Percentiles rank a stretch among this genome's conserved stretches.
These are phyloP conservation scores for Globisporangium abappressorium DNA, from an alignment of 352 stramenopile species.

Conservation along the genomic window DNA sequence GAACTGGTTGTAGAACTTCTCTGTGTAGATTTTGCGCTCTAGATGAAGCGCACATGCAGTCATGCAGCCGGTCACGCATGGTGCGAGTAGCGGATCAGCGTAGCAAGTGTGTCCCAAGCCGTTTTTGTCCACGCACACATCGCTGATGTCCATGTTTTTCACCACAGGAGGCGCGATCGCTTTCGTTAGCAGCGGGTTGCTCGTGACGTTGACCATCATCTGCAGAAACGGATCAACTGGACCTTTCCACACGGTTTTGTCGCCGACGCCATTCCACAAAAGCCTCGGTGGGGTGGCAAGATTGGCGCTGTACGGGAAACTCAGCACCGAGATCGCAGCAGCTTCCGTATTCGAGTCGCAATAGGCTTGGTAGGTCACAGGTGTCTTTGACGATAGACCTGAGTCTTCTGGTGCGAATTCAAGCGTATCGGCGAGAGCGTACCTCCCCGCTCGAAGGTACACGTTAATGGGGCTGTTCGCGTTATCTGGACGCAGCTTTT, in stretches of 20 bases:
- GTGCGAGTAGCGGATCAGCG: slow-evolving; percentile 29
- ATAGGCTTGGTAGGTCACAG: slow-evolving; percentile 70
- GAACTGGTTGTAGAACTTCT: slow-evolving; percentile 46
- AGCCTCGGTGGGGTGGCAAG: slow-evolving; percentile 34
- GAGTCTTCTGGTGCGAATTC: slow-evolving; percentile 50
- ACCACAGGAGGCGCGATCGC: slow-evolving; percentile 15
- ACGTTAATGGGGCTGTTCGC: slow-evolving; percentile 46
- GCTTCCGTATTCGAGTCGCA: slow-evolving; percentile 41
- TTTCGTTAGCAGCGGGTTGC: slow-evolving; percentile 36
- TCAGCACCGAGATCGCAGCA: slow-evolving; percentile 28
- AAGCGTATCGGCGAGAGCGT: slow-evolving; percentile 49
- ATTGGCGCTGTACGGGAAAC: slow-evolving; percentile 48
- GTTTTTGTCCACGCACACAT: slow-evolving; percentile 63
- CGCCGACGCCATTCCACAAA: slow-evolving; percentile 67
- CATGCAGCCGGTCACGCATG: slow-evolving; percentile 63
- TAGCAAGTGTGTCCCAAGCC: slow-evolving; percentile 65
- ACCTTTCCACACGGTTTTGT: slow-evolving; percentile 37
- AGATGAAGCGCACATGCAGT: slow-evolving; percentile 40
- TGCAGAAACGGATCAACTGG: slow-evolving; percentile 59
- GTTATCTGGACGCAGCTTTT: slow-evolving; percentile 24
- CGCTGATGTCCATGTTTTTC: slow-evolving; percentile 31
- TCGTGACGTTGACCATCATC: slow-evolving; percentile 46
- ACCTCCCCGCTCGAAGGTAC: slow-evolving; percentile 49
- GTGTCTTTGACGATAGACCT: slow-evolving; percentile 21
- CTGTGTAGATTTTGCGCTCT: slow-evolving; percentile 39